phyloP scores from a whole-genome alignment of 2,329 filamentous ascomycete species.

The Fusarium newnesense region DNA sequence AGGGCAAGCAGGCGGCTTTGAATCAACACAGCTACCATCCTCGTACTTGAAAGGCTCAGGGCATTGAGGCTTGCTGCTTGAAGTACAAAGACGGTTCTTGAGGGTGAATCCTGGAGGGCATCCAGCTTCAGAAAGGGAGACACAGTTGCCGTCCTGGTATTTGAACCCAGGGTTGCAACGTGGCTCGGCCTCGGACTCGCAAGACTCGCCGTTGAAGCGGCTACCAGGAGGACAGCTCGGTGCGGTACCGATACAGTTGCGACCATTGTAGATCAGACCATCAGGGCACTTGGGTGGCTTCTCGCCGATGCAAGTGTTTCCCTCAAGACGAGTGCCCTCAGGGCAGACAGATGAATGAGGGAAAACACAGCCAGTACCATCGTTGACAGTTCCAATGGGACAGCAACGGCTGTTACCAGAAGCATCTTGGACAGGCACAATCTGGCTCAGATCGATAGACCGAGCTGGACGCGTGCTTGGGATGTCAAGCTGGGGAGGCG shows the following conservation, averaged over 20 bases:
- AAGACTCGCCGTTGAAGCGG: conserved; percentile 20
- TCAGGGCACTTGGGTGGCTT: conserved; percentile 3
- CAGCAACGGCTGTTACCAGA: conserved; percentile 16
- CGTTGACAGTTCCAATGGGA: conserved; percentile 26
- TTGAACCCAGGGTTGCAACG: conserved; percentile 1
- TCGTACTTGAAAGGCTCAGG: background rate
- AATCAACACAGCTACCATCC: conserved; percentile 5
- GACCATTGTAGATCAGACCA: conserved; percentile 7
- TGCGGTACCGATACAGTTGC: background rate
- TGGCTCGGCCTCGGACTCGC: background rate
- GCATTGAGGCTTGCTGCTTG: background rate
- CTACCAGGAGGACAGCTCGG: conserved; percentile 5
- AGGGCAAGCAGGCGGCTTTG: background rate
- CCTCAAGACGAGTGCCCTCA: conserved; percentile 18
- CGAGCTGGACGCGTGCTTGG: background rate
- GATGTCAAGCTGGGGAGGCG: background rate
- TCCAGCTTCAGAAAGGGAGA: background rate
- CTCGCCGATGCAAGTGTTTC: conserved; percentile 20
- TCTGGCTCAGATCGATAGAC: conserved; percentile 13
- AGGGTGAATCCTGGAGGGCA: conserved; percentile 22
- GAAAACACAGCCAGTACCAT: conserved; percentile 27
- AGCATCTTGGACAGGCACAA: conserved; percentile 5
- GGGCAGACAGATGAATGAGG: conserved; percentile 24
- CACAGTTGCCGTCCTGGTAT: conserved; percentile 1
- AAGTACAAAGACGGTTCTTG: conserved; percentile 21